A percentile compares a stretch with the other conserved stretches of the same genome.
phyloP scores from a whole-genome alignment of 2,329 filamentous ascomycete species.

The Albifimbria verrucaria region DNA sequence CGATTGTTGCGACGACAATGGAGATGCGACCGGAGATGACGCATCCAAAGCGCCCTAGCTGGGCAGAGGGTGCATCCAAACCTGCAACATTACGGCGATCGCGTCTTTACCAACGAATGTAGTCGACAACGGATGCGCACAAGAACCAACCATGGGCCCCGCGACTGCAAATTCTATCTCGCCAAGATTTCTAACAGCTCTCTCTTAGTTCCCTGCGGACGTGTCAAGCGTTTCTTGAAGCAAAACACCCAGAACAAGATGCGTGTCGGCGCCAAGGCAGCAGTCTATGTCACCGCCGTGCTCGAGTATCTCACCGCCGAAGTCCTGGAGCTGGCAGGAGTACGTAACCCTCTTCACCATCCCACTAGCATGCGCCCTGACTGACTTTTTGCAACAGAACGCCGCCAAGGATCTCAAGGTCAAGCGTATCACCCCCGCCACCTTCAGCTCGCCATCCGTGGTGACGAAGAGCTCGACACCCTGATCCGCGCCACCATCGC shows the following conservation, averaged over 20 bases:
- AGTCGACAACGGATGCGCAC: no score
- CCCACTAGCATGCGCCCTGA: slow-evolving; percentile 6
- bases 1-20: no score
- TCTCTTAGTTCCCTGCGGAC: slow-evolving; percentile 86
- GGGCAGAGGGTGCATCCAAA: no score
- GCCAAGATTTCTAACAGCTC: not conserved
- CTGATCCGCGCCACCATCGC: slow-evolving; percentile 97
- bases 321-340: slow-evolving; percentile 93
- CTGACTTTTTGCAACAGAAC: slow-evolving; percentile 56
- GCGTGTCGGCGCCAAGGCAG: slow-evolving; percentile 97
- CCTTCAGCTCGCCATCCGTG: slow-evolving; percentile 94
- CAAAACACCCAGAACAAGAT: slow-evolving; percentile 99
- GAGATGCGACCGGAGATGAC: no score
- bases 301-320: slow-evolving; percentile 97
- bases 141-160: slow-evolving; percentile 11
- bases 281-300: slow-evolving; percentile 96
- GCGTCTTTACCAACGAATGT: no score
- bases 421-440: slow-evolving; percentile 98
- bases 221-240: slow-evolving; percentile 99
- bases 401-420: slow-evolving; percentile 99
- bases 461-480: slow-evolving; percentile 97
- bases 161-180: not conserved
- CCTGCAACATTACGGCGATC: no score
- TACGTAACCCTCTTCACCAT: slow-evolving; percentile 43
- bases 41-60: no score